Evolutionary conservation across 2,329 filamentous ascomycete species (phyloP), one percentile per base, ranked within the genome.

Genomic region (Colletotrichum lupini): DNA sequence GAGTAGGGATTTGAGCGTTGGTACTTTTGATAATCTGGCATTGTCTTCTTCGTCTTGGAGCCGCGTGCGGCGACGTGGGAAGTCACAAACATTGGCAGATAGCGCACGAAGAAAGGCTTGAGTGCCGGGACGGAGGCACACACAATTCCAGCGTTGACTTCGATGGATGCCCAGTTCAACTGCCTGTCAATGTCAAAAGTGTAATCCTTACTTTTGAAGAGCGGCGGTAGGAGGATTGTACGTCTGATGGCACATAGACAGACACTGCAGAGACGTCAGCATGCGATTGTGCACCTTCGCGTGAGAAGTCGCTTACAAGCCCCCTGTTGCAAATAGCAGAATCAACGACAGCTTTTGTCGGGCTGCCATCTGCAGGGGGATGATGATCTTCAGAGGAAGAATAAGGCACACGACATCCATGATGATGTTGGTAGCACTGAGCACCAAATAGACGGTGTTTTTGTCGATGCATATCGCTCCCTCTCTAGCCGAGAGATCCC

Each of bases 161-260:
- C 74, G 37, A 49, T 55, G 22, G 46, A 67, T 28, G 72, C 73
- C 68, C 73, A 75, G 77, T 87, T 82, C 35, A 85, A 56, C 11
- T 81, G 78, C 1, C 71, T 69, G 0, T 79, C 74, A 0, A 81
- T 58, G 4, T 77, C 55, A 75, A 78, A 80, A 0, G 80, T 80
- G 64, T 78, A 81, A 63, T 81, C 80, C 0, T 49, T 14, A 0
- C 75, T 70, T 0, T 61, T 42, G 16, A 81, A 65, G 4, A 82
- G 74, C 2, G 76, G 78, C 1, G 76, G 74, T 1, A 80, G 77
- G 42, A 81, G 76, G 26, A 77, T 49, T 8, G 79, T 80, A 9
- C 80, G 77, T 30, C 79, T 75, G n/a, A 82, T 80, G 22, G 80
- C 78, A 7, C 79, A 80, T 1, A 77, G 56, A 8, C 79, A 78